phyloP scores from a whole-genome alignment of 2,329 filamentous ascomycete species.

The Chaetomiaceae sp. region DNA sequence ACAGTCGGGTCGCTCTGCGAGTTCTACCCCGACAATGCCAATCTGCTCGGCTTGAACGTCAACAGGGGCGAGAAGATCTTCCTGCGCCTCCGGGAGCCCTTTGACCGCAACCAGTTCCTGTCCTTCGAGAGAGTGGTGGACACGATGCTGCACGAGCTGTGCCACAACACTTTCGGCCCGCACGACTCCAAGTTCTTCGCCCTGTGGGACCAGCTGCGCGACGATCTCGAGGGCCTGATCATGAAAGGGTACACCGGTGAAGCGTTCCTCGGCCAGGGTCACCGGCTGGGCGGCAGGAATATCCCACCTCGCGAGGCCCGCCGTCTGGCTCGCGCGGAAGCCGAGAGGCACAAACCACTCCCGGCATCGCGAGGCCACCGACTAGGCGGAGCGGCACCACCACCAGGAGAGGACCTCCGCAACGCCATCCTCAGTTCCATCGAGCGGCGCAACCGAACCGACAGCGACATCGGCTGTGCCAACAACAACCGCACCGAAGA shows the following conservation, averaged over 20 bases:
- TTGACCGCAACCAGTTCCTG: slow-evolving; percentile 72
- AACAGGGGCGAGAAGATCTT: slow-evolving; percentile 75
- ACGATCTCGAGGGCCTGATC: slow-evolving; percentile 72
- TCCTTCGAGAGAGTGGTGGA: slow-evolving; percentile 76
- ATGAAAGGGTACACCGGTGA: slow-evolving; percentile 87
- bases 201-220: slow-evolving; percentile 83
- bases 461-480: slow-evolving; percentile 70
- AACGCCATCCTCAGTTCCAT: slow-evolving; percentile 68
- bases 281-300: slow-evolving; percentile 63
- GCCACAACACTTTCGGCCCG: slow-evolving; percentile 79
- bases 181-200: slow-evolving; percentile 80
- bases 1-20: slow-evolving; percentile 74
- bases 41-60: slow-evolving; percentile 75
- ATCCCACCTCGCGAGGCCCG: slow-evolving; percentile 69
- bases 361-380: slow-evolving; percentile 63
- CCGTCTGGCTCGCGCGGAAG: slow-evolving; percentile 67
- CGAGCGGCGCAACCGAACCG: slow-evolving; percentile 56
- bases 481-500: slow-evolving; percentile 62
- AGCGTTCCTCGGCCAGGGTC: slow-evolving; percentile 74
- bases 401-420: slow-evolving; percentile 63
- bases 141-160: slow-evolving; percentile 91
- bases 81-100: slow-evolving; percentile 71
- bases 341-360: slow-evolving; percentile 62
- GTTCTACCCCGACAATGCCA: slow-evolving; percentile 72
- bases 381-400: slow-evolving; percentile 59